Percentiles rank a stretch among this genome's conserved stretches.
Conservation (phyloP, 2,329 filamentous ascomycete species). For the Exserohilum rostratum region DNA sequence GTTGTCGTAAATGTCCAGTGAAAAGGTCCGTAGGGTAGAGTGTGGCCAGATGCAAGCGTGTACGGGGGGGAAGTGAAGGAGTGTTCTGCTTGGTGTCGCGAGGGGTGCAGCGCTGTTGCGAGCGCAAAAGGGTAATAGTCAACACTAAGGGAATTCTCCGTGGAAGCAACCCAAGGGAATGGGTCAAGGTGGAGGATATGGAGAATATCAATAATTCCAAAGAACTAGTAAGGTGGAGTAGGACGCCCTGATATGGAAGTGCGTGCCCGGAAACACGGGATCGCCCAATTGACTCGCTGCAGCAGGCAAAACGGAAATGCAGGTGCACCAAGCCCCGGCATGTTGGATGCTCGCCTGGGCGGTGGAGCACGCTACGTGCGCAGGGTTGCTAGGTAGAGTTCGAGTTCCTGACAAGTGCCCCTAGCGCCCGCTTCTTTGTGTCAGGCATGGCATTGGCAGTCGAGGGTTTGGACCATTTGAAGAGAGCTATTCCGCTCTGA, state of each 20-base stretch:
- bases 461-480: slow-evolving; percentile 11
- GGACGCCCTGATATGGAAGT: slow-evolving; percentile 4
- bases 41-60: no score
- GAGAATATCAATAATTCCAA: slow-evolving; percentile 8
- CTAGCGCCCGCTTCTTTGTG: slow-evolving; percentile 16
- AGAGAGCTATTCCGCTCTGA: slow-evolving; percentile 2
- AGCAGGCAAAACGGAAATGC: slow-evolving; percentile 22
- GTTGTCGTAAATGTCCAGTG: slow-evolving; percentile 7
- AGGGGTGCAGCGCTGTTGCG: slow-evolving; percentile 7
- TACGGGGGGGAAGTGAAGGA: background rate
- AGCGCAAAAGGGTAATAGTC: slow-evolving; percentile 7
- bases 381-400: slow-evolving; percentile 23
- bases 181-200: slow-evolving; percentile 11
- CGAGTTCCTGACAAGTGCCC: slow-evolving; percentile 8
- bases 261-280: slow-evolving; percentile 19
- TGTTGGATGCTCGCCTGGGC: slow-evolving; percentile 18
- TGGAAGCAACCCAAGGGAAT: slow-evolving; percentile 3
- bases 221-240: slow-evolving; percentile 4
- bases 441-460: slow-evolving; percentile 21
- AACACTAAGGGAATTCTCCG: slow-evolving; percentile 12
- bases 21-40: background rate
- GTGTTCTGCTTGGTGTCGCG: background rate
- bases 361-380: slow-evolving; percentile 12
- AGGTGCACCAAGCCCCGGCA: slow-evolving; percentile 20
- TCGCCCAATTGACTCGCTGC: slow-evolving; percentile 21